phyloP scores from a whole-genome alignment of 148 eudicot genomes.

The Diospyros lotus region DNA sequence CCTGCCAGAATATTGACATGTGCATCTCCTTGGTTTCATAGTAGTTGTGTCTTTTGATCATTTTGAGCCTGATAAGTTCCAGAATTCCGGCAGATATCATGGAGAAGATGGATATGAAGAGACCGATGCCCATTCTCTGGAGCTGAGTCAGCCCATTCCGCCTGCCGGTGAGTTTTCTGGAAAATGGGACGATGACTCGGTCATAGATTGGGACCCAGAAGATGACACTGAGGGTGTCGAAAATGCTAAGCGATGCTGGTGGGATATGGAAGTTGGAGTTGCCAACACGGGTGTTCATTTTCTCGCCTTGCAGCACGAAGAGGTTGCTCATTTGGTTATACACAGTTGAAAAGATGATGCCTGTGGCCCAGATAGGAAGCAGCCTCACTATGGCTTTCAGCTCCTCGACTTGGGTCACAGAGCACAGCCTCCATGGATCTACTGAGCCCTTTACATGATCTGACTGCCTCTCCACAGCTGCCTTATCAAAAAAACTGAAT shows the following conservation, averaged over 20 bases:
- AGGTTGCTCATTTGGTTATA: constrained; percentile 60
- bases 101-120: constrained; percentile 61
- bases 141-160: constrained; percentile 59
- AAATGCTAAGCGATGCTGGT: constrained; percentile 58
- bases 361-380: constrained; percentile 68
- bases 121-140: constrained; percentile 74
- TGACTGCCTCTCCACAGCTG: constrained; percentile 36
- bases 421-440: constrained; percentile 53
- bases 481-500: constrained; percentile 65
- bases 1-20: constrained; percentile 64
- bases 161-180: constrained; percentile 52
- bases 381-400: constrained; percentile 53
- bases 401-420: constrained; percentile 74
- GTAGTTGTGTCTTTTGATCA: constrained; percentile 28
- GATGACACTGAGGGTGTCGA: constrained; percentile 59
- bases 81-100: constrained; percentile 59
- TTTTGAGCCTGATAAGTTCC: constrained; percentile 41
- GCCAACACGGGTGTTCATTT: constrained; percentile 39
- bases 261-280: constrained; percentile 46
- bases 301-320: constrained; percentile 54
- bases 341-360: constrained; percentile 50
- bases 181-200: constrained; percentile 42
- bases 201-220: constrained; percentile 74
- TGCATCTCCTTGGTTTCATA: constrained; percentile 22
- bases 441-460: constrained; percentile 21